Conservation (phyloP, 345 rosid species). For the Turritis glabra region DNA sequence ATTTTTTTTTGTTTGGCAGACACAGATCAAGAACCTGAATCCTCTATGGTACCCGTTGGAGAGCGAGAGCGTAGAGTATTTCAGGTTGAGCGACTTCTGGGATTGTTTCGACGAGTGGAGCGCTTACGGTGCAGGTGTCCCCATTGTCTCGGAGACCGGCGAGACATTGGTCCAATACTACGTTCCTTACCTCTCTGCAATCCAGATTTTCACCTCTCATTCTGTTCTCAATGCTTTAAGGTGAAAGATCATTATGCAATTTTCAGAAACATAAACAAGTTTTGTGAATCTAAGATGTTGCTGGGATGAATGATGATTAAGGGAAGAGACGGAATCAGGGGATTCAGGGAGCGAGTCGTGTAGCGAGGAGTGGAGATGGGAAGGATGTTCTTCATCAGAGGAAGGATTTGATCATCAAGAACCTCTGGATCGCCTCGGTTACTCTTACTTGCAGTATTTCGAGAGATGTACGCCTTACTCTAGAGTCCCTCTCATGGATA, state of each 20-base stretch:
- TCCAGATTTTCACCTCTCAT: slow-evolving; percentile 85
- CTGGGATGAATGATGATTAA: slow-evolving; percentile 14
- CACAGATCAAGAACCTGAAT: slow-evolving; percentile 74
- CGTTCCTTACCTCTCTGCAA: slow-evolving; percentile 95
- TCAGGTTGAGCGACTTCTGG: slow-evolving; percentile 83
- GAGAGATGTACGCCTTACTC: slow-evolving; percentile 87
- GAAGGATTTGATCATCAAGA: slow-evolving; percentile 81
- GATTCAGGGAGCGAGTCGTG: slow-evolving; percentile 79
- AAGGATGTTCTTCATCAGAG: slow-evolving; percentile 79
- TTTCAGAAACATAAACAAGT: not conserved
- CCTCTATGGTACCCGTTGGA: slow-evolving; percentile 88
- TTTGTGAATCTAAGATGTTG: slow-evolving; percentile 24
- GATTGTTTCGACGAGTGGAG: slow-evolving; percentile 93
- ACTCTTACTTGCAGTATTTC: slow-evolving; percentile 72
- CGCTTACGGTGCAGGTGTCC: slow-evolving; percentile 98
- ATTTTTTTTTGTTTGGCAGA: slow-evolving; percentile 42
- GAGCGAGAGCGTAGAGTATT: slow-evolving; percentile 69
- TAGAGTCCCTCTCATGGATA: slow-evolving; percentile 96
- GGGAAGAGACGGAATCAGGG: slow-evolving; percentile 64
- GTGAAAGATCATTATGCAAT: slow-evolving; percentile 32
- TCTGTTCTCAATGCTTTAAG: slow-evolving; percentile 57
- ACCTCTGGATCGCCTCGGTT: slow-evolving; percentile 69
- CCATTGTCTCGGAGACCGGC: slow-evolving; percentile 53
- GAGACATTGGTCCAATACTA: slow-evolving; percentile 90
- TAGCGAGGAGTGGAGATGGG: slow-evolving; percentile 83